Percentiles rank a stretch among this genome's conserved stretches.
phyloP scores from a whole-genome alignment of 1,139 yeast species.

The Pichia sp. region DNA sequence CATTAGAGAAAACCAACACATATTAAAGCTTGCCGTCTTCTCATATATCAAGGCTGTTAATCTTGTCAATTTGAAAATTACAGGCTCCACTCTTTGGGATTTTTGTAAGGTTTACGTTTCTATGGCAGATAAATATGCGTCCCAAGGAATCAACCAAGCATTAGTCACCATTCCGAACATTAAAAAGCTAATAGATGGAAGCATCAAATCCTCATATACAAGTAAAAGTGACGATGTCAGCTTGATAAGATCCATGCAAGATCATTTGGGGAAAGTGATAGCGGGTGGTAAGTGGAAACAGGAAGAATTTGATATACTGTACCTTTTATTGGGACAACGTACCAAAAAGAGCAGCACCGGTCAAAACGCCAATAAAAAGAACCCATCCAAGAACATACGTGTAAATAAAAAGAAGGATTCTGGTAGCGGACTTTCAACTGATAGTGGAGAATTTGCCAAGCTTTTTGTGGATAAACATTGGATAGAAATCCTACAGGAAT shows the following conservation, averaged over 20 bases:
- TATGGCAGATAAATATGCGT: constrained; percentile 21
- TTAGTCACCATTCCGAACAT: constrained; percentile 39
- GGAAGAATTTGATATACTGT: constrained; percentile 38
- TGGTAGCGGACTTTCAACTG: constrained; percentile 2
- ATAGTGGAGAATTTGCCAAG: constrained; percentile 37
- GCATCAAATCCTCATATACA: constrained; percentile 39
- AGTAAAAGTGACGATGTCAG: constrained; percentile 47
- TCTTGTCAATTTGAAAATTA: constrained; percentile 45
- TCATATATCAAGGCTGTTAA: constrained; percentile 47
- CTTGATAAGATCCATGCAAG: constrained; percentile 38
- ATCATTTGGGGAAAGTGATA: constrained; percentile 36
- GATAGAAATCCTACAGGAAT: constrained; percentile 50
- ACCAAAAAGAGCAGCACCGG: too few relatives aligned
- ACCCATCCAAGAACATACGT: background rate
- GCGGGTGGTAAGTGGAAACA: constrained; percentile 38
- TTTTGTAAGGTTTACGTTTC: constrained; percentile 46
- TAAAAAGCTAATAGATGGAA: constrained; percentile 49
- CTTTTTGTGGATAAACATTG: constrained; percentile 46
- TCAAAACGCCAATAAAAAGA: constrained; percentile 6
- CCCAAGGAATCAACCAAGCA: constrained; percentile 22
- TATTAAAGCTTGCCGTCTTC: constrained; percentile 45
- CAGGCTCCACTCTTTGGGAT: constrained; percentile 58
- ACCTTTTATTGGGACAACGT: constrained; percentile 33
- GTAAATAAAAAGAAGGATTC: constrained; percentile 5
- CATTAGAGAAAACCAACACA: constrained; percentile 44